A percentile compares a stretch with the other conserved stretches of the same genome.
phyloP scores from a whole-genome alignment of 169 alveolate genomes.

The Theileria annulata region DNA sequence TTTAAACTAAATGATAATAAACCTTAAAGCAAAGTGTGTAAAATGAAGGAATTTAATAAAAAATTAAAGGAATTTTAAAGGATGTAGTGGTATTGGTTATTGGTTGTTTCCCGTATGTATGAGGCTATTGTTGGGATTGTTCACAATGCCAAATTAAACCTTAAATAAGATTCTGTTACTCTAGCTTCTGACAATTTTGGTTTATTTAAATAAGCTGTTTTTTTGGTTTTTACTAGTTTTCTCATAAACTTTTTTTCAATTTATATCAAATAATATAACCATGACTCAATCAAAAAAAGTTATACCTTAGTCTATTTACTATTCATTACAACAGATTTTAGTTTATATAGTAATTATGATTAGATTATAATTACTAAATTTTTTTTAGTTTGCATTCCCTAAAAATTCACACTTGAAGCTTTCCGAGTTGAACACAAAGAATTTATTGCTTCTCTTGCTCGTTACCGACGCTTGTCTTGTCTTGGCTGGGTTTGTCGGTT shows the following conservation, averaged over 20 bases:
- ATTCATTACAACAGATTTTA: neutral
- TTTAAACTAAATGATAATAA: neutral
- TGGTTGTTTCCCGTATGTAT: neutral
- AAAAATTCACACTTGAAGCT: constrained; percentile 30
- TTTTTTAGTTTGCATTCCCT: neutral
- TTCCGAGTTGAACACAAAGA: constrained; percentile 14
- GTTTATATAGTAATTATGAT: neutral
- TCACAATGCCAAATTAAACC: neutral
- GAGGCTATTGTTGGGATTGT: constrained; percentile 21
- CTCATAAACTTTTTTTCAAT: neutral
- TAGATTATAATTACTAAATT: too few relatives aligned
- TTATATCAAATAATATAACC: constrained; percentile 5
- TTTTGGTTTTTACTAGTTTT: neutral
- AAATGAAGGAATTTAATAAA: neutral
- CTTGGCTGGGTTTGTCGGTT: constrained; percentile 32
- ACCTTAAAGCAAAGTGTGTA: neutral
- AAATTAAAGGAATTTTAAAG: neutral
- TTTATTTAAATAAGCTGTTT: neutral
- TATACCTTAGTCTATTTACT: neutral
- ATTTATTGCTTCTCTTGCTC: constrained; percentile 21
- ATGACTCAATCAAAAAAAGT: constrained; percentile 9
- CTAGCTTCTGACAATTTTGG: neutral
- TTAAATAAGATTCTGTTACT: neutral
- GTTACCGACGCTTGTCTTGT: constrained; percentile 30
- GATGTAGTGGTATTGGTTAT: neutral